phyloP scores from a whole-genome alignment of 495 filamentous ascomycete species.

The Sphaerosporella brunnea region DNA sequence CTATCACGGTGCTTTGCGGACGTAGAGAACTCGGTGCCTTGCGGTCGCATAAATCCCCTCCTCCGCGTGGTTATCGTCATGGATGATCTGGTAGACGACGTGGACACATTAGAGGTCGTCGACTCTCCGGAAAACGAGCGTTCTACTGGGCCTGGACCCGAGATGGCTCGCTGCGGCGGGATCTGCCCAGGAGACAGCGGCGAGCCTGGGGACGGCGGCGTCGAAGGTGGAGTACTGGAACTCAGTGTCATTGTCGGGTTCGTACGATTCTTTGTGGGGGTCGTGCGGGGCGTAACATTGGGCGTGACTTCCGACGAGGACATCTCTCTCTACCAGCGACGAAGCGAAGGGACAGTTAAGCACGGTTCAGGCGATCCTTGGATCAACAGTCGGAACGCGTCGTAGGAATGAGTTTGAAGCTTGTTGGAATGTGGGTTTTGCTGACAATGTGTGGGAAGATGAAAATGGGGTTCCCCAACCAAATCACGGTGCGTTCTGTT shows the following conservation, averaged over 20 bases:
- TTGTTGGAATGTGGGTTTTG: too few species aligned
- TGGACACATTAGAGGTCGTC: neutral
- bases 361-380: too few species aligned
- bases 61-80: slow-evolving; percentile 8
- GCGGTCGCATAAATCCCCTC: slow-evolving; percentile 45
- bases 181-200: slow-evolving; percentile 12
- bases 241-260: slow-evolving; percentile 13
- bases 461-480: too few species aligned
- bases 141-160: neutral
- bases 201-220: slow-evolving; percentile 17
- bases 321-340: too few species aligned
- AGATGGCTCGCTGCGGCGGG: slow-evolving; percentile 51
- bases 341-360: too few species aligned
- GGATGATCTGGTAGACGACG: neutral
- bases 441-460: too few species aligned
- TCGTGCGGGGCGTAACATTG: slow-evolving; percentile 31
- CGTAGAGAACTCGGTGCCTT: slow-evolving; percentile 74
- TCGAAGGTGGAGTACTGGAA: slow-evolving; percentile 16
- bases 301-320: slow-evolving; percentile 26
- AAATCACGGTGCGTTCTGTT: too few species aligned
- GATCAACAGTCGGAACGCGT: too few species aligned
- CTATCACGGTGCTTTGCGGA: slow-evolving; percentile 81
- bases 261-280: slow-evolving; percentile 14
- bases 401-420: too few species aligned
- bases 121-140: neutral